phyloP scores from a whole-genome alignment of 352 stramenopile species.

The Phytophthora citrophthora region DNA sequence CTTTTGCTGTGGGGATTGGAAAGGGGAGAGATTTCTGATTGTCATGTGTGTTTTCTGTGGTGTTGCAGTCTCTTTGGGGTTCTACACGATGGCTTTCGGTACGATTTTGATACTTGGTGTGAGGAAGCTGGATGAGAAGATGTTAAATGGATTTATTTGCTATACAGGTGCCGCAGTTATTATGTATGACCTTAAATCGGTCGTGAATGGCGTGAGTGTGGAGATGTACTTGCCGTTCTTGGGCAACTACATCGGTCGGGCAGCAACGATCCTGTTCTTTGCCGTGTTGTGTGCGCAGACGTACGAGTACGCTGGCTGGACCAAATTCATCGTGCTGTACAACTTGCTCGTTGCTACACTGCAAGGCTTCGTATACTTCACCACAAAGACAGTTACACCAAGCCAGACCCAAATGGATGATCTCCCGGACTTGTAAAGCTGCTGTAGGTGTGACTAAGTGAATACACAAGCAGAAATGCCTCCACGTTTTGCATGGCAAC shows the following conservation, averaged over 20 bases:
- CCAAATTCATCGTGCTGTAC: constrained; percentile 75
- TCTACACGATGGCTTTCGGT: constrained; percentile 90
- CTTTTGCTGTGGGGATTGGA: not conserved
- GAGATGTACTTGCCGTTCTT: constrained; percentile 89
- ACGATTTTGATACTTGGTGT: constrained; percentile 7
- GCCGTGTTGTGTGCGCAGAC: constrained; percentile 75
- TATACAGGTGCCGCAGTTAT: constrained; percentile 67
- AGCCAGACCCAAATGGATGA: constrained; percentile 66
- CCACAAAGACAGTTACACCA: constrained; percentile 73
- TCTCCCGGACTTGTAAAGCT: constrained; percentile 59
- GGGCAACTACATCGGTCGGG: constrained; percentile 87
- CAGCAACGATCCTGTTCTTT: constrained; percentile 83
- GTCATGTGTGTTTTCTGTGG: constrained; percentile 6
- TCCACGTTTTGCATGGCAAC: not conserved
- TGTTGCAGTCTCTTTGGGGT: constrained; percentile 62
- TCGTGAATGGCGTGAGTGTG: constrained; percentile 83
- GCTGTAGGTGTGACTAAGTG: constrained; percentile 14
- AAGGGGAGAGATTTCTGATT: constrained; percentile 2
- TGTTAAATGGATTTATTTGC: constrained; percentile 4
- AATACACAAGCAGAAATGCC: constrained; percentile 20
- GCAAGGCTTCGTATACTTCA: constrained; percentile 85
- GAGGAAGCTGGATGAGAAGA: not conserved
- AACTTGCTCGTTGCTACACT: constrained; percentile 78
- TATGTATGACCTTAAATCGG: constrained; percentile 86
- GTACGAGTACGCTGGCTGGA: constrained; percentile 74